These are phyloP conservation scores for Rusavskia elegans DNA, from an alignment of 495 filamentous ascomycete species.

Conservation along the genomic window DNA sequence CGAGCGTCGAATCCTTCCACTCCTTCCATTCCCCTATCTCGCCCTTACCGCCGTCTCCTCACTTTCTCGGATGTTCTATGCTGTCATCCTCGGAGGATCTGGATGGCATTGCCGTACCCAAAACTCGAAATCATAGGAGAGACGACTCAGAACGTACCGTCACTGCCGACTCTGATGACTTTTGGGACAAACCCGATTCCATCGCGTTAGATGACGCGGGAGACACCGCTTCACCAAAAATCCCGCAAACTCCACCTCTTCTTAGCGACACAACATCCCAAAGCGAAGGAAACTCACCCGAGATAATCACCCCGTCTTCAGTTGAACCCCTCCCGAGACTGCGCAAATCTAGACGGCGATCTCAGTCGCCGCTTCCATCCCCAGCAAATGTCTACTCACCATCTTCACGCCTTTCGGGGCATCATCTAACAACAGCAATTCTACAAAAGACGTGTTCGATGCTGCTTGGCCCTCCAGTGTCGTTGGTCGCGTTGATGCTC, in stretches of 20 bases:
- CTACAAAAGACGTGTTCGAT: slow-evolving; percentile 61
- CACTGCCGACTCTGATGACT: slow-evolving; percentile 17
- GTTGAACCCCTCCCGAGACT: slow-evolving; percentile 37
- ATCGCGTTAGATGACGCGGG: neutral
- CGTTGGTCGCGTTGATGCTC: slow-evolving; percentile 62
- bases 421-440: slow-evolving; percentile 48
- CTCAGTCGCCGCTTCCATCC: slow-evolving; percentile 55
- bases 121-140: slow-evolving; percentile 14
- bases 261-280: slow-evolving; percentile 16
- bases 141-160: slow-evolving; percentile 28
- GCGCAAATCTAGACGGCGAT: slow-evolving; percentile 36
- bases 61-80: slow-evolving; percentile 24
- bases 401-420: slow-evolving; percentile 17
- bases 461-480: slow-evolving; percentile 56
- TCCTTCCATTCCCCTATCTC: slow-evolving; percentile 39
- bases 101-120: neutral
- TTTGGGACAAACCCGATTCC: slow-evolving; percentile 16
- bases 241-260: slow-evolving; percentile 14
- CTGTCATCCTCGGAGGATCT: slow-evolving; percentile 15
- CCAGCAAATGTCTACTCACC: slow-evolving; percentile 48
- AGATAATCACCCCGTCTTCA: slow-evolving; percentile 31
- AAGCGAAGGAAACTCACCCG: slow-evolving; percentile 18
- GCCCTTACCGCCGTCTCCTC: slow-evolving; percentile 31
- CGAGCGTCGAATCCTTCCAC: slow-evolving; percentile 44
- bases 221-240: slow-evolving; percentile 3